A percentile compares a stretch with the other conserved stretches of the same genome.
Evolutionary conservation across 2,329 filamentous ascomycete genomes (phyloP).

Genomic region (Calonectria honghensis): DNA sequence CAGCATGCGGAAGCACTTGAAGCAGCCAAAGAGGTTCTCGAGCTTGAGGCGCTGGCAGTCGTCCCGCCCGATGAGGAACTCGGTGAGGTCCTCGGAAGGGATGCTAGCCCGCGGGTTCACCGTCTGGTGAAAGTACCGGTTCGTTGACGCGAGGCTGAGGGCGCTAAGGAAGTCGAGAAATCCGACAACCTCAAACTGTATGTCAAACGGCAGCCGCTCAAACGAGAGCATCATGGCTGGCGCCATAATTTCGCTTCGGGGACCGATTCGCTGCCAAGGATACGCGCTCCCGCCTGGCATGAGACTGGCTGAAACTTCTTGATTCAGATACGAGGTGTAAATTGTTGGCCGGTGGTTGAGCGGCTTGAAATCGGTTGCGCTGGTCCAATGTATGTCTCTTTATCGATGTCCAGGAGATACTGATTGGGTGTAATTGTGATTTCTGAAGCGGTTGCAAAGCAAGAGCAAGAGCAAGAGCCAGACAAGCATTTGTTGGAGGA

Average conservation of each 20-base stretch:
- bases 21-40: conserved; percentile 42
- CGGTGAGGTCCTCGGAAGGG: neutral
- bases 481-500: neutral
- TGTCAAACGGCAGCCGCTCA: conserved; percentile 44
- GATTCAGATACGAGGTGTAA: neutral
- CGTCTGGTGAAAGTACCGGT: conserved; percentile 36
- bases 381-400: neutral
- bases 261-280: conserved; percentile 2
- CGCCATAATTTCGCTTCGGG: conserved; percentile 37
- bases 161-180: conserved; percentile 36
- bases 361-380: neutral
- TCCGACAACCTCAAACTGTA: conserved; percentile 44
- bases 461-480: neutral
- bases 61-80: conserved; percentile 38
- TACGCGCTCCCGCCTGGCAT: neutral
- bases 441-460: neutral
- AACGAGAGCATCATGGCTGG: conserved; percentile 28
- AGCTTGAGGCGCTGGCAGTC: neutral
- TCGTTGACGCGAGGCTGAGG: conserved; percentile 40
- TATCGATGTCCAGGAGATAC: neutral
- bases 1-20: conserved; percentile 41
- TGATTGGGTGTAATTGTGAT: neutral
- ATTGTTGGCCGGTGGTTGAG: neutral
- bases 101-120: conserved; percentile 37
- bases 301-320: neutral